Base-by-base conservation (phyloP, 2,329 filamentous ascomycete species). In the Aspergillus sp. region DNA sequence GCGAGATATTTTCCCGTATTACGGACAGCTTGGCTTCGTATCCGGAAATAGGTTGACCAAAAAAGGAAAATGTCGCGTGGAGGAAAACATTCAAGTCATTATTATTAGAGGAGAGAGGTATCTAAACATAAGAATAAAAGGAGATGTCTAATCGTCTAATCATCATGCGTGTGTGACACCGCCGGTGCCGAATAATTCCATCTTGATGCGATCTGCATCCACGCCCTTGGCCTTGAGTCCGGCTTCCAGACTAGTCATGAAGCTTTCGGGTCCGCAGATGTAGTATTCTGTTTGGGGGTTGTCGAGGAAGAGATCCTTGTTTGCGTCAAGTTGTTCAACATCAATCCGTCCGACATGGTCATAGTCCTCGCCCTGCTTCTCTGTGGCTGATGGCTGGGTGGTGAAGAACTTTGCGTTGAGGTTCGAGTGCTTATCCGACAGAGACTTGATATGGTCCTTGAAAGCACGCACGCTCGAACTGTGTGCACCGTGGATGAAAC, bases 131-230 rank as follows among this genome's bases (percentile, higher is more conserved):
- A 19, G 19, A 19, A 19, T 19, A 19, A 19, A 19, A 19, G 19
- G 19, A 19, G 19, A 19, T 19, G 19, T 19, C 19, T 19, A 19
- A 19, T 19, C 19, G 19, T 19, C 19, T 19, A 19, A 19, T 35
- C 33, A 37, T 42, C 35, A 43, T 13, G 28, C 31, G n/a, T 48
- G 34, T 11, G 56, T 51, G 4, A 66, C 53, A 43, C 64, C 64
- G 4, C 80, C 79, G 1, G 80, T 82, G n/a, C 74, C 76, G 52
- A 87, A 88, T 28, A 86, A 62, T 65, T 90, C 86, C 52, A 87
- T 73, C 56, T 82, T 77, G 43, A 87, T 74, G 51, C 79, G 76
- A 28, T 74, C 73, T n/a, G 65, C 63, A 1, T 70, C 64, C 1
- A 89, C 82, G 0, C 83, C 83, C 43, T 71, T 64, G 3, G 56